phyloP scores from a whole-genome alignment of 768 basidiomycete genomes.

The Solioccasus polychromus region DNA sequence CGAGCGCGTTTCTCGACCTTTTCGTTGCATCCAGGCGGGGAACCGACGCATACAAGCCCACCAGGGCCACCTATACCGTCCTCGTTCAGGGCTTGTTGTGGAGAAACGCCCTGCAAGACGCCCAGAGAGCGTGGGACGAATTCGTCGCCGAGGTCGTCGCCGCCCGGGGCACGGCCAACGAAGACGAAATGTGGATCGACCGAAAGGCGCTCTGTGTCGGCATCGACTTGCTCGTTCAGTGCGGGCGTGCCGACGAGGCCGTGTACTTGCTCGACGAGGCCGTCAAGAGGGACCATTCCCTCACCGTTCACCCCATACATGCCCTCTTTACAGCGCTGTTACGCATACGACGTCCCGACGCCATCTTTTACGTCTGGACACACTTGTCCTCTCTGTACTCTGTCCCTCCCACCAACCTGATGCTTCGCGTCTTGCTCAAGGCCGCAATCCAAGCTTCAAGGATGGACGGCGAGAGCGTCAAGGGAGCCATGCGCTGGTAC shows the following conservation, averaged over 20 bases:
- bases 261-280: constrained; percentile 48
- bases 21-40: constrained; percentile 33
- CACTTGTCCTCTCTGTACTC: constrained; percentile 57
- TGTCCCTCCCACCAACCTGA: constrained; percentile 49
- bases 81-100: constrained; percentile 52
- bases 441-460: constrained; percentile 52
- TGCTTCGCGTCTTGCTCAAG: constrained; percentile 60
- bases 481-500: constrained; percentile 42
- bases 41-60: constrained; percentile 36
- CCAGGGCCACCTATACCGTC: constrained; percentile 49
- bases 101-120: constrained; percentile 38
- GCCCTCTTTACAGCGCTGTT: constrained; percentile 48
- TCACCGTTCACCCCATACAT: constrained; percentile 35
- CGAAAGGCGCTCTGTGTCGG: constrained; percentile 47
- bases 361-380: constrained; percentile 68
- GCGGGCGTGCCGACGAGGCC: constrained; percentile 44
- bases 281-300: constrained; percentile 22
- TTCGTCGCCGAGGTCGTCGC: constrained; percentile 25
- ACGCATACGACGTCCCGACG: constrained; percentile 55
- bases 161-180: neutral
- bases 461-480: constrained; percentile 49
- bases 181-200: constrained; percentile 36
- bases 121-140: constrained; percentile 43
- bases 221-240: constrained; percentile 45
- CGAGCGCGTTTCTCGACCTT: constrained; percentile 34